A percentile compares a stretch with the other conserved stretches of the same genome.
Conservation (phyloP, 768 basidiomycete genomes). For the Trametes sanguinea region DNA sequence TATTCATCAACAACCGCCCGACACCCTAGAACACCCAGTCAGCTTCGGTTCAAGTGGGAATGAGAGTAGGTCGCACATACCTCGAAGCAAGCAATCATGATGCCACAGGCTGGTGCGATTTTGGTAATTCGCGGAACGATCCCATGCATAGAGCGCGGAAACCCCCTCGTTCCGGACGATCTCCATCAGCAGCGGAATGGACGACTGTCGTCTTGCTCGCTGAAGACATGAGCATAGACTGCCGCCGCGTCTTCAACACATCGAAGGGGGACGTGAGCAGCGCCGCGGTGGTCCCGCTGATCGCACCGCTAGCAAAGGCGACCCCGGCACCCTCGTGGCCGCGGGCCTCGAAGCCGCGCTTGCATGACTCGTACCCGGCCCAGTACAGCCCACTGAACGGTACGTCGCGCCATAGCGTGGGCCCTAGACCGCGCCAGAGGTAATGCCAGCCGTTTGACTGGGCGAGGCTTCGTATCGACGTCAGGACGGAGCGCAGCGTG, state of each 20-base stretch:
- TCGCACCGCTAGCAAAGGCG: constrained; percentile 88
- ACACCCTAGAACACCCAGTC: constrained; percentile 47
- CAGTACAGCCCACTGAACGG: constrained; percentile 98
- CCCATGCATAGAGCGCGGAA: constrained; percentile 80
- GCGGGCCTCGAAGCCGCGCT: constrained; percentile 55
- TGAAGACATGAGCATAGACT: constrained; percentile 74
- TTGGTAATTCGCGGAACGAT: constrained; percentile 87
- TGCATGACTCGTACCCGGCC: constrained; percentile 90
- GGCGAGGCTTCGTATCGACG: constrained; percentile 60
- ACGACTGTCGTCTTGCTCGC: constrained; percentile 45
- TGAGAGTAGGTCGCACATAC: constrained; percentile 40
- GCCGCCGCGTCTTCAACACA: constrained; percentile 92
- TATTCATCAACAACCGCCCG: constrained; percentile 50
- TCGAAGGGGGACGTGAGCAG: constrained; percentile 94
- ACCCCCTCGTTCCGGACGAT: constrained; percentile 81
- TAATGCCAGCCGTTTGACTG: constrained; percentile 62
- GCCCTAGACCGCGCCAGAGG: constrained; percentile 89
- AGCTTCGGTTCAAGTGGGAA: neutral
- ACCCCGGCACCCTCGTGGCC: constrained; percentile 62
- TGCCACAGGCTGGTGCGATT: constrained; percentile 96
- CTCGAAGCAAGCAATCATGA: constrained; percentile 98
- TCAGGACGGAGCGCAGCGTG: constrained; percentile 74
- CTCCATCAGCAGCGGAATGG: constrained; percentile 63
- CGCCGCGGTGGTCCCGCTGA: constrained; percentile 85
- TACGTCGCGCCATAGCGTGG: constrained; percentile 96